These are phyloP conservation scores for Rhinocladiella similis DNA, from an alignment of 2,329 filamentous ascomycete genomes.

Conservation along the genomic window DNA sequence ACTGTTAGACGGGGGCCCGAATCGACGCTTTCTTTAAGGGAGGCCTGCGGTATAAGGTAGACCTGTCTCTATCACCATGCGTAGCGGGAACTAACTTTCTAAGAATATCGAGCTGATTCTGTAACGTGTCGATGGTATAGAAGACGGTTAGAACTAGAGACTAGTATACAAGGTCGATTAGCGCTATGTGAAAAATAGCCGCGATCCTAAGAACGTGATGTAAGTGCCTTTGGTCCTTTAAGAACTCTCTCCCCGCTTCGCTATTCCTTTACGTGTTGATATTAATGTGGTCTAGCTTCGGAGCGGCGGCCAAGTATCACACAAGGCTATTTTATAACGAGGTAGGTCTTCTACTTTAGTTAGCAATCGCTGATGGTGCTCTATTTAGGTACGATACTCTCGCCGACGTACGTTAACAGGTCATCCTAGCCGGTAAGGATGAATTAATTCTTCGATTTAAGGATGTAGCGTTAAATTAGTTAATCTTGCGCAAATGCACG, in stretches of 20 bases:
- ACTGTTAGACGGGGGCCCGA: slow-evolving; percentile 23
- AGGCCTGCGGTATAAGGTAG: slow-evolving; percentile 16
- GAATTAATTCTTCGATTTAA: slow-evolving; percentile 13
- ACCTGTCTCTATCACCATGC: neutral
- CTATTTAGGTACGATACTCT: slow-evolving; percentile 16
- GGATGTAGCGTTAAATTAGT: slow-evolving; percentile 1
- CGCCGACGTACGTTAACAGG: slow-evolving; percentile 11
- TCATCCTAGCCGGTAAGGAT: slow-evolving; percentile 13
- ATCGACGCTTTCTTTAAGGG: slow-evolving; percentile 22
- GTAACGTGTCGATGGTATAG: slow-evolving; percentile 3
- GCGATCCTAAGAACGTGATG: slow-evolving; percentile 17
- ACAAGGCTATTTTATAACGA: slow-evolving; percentile 18
- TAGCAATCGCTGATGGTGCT: slow-evolving; percentile 18
- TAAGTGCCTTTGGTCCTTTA: neutral
- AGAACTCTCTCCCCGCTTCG: neutral
- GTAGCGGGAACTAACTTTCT: neutral
- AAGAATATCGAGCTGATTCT: slow-evolving; percentile 16
- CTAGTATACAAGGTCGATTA: slow-evolving; percentile 22
- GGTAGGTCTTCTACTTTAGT: slow-evolving; percentile 8
- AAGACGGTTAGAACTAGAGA: slow-evolving; percentile 9
- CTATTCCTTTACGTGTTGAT: neutral
- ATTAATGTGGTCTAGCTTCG: slow-evolving; percentile 1
- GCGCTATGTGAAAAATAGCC: slow-evolving; percentile 24
- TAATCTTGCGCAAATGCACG: slow-evolving; percentile 21
- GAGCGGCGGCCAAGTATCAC: slow-evolving; percentile 11